Base-by-base conservation (phyloP, 2,329 filamentous ascomycete genomes). In the Fusarium circinatum region DNA sequence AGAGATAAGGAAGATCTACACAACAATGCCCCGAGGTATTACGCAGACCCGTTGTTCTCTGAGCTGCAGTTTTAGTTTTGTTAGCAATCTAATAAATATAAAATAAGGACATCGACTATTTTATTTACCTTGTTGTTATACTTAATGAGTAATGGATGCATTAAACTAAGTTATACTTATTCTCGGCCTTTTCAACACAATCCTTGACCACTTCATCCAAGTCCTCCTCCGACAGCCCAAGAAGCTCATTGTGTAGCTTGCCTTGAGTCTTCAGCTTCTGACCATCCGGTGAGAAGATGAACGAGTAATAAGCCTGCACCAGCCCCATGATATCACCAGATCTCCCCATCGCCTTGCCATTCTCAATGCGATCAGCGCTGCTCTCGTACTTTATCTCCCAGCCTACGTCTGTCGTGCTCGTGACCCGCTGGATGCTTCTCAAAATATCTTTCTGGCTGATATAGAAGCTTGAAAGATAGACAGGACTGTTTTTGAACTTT, bases 381-480 rank as follows among this genome's bases (percentile, higher is more conserved):
- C 79, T 74, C 79, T 90, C 86, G 13, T 85, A 80, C 3, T 77
- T 83, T 62, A 93, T 85, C 5, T 78, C 85, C 91, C 91, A 94
- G 75, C 93, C 91, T 0, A 79, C 81, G 44, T 91, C 88, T 4
- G 82, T 87, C 1, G 87, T 89, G 0, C 86, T 86, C 0, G 88
- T 87, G 8, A 90, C 90, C 0, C 87, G 86, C 75, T 90, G 85
- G 18, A 91, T 80, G n/a, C 86, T 87, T 44, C 87, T 86, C 61
- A 93, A 85, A 83, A 93, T 93, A 15, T 93, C 91, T 17, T 85
- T 84, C 79, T 94, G 92, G 66, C 81, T 89, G 68, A 90, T 74
- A 17, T 82, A 79, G 81, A 92, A 93, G 68, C 88, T 90, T 13
- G 83, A 84, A 17, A 91, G 73, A 73, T 85, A 89, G 4, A 91